Evolutionary conservation across 805 yeast species (phyloP), one percentile per base, ranked within the genome.

Genomic region (Wickerhamomyces kurtzmanii): DNA sequence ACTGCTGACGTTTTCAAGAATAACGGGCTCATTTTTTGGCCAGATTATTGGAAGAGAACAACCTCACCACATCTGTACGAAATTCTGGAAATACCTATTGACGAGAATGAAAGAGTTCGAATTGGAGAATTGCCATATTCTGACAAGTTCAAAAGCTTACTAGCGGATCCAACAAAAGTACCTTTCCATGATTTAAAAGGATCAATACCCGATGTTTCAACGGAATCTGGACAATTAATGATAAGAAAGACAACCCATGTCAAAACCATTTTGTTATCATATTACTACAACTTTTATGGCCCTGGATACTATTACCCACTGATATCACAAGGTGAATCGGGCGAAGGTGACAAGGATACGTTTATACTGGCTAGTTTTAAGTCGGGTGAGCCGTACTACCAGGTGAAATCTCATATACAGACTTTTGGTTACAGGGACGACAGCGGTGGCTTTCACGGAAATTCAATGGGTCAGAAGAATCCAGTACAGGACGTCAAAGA

Each of bases 341-440:
- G 89, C 16, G 81, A 79, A 55, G 87, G 89, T 28, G 89, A 80
- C 44, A 80, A 80, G 45, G 89, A 80, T 43, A 77, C 89, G 0
- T 78, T 76, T 39, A 65, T 73, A 22, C 71, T 79, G 8, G 86
- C 84, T 2, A 82, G 86, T 4, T 60, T 64, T 30, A 75, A 56
- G 1, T 42, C 70, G 43, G 38, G 49, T 0, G 51, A 57, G 29
- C 62, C 69, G 3, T 74, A 62, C 47, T 71, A 65, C 45, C 86
- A 77, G 48, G 65, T 70, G 4, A 50, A 49, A 29, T 42, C 49
- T 3, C 42, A 45, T 13, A 36, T 59, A 2, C 43, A 41, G 7
- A 50, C 65, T n/a, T 52, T 57, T 29, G 67, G 70, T 1, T 54
- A 53, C 32, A 40, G 39, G 21, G 40, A 40, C 9, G 28, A 29